Evolutionary conservation across 768 basidiomycete genomes (phyloP).

Genomic region (Termitomyces sp.): DNA sequence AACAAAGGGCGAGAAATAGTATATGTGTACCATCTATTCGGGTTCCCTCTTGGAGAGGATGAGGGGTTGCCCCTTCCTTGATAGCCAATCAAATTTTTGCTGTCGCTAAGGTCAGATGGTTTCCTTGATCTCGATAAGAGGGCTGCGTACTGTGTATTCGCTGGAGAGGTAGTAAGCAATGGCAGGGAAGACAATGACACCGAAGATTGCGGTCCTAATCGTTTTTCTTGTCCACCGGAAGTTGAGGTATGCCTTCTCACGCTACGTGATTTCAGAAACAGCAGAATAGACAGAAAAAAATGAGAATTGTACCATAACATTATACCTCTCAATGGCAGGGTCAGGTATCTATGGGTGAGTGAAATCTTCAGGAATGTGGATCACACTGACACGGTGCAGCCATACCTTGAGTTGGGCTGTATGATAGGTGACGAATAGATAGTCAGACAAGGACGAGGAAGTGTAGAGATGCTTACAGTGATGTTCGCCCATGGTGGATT

Average conservation of each 20-base stretch:
- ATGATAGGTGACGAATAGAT: conserved; percentile 9
- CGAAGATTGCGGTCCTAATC: conserved; percentile 55
- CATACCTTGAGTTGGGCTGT: conserved; percentile 57
- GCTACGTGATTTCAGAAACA: conserved; percentile 34
- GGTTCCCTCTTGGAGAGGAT: conserved; percentile 14
- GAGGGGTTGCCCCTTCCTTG: conserved; percentile 38
- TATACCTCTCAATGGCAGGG: conserved; percentile 56
- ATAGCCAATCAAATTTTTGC: conserved; percentile 49
- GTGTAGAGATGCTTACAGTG: conserved; percentile 29
- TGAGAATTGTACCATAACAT: conserved; percentile 36
- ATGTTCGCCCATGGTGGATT: conserved; percentile 57
- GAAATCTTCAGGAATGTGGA: background rate
- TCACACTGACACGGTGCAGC: background rate
- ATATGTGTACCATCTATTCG: conserved; percentile 11
- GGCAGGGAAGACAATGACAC: conserved; percentile 61
- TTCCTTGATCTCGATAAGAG: background rate
- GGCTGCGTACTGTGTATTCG: conserved; percentile 33
- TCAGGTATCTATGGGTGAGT: conserved; percentile 30
- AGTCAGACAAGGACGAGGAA: conserved; percentile 1
- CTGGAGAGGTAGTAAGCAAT: conserved; percentile 46
- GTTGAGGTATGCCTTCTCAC: conserved; percentile 78
- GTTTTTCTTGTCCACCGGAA: conserved; percentile 77
- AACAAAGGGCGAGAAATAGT: background rate
- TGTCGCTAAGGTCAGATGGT: conserved; percentile 7
- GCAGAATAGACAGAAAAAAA: background rate